phyloP scores from a whole-genome alignment of 495 filamentous ascomycete genomes.

The Rusavskia elegans region DNA sequence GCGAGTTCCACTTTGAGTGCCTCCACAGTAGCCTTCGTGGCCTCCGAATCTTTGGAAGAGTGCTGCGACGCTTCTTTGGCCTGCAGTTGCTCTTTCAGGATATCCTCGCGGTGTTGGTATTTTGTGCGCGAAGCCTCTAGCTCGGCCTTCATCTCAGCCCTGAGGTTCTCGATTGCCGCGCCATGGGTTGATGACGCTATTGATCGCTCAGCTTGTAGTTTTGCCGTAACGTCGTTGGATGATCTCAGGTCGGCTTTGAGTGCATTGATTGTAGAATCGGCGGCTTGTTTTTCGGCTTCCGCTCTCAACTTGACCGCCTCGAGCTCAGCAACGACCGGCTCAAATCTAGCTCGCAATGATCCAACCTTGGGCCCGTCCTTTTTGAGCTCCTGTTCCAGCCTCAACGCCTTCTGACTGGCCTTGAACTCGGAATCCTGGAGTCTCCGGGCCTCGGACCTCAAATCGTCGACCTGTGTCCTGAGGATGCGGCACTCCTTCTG shows the following conservation, averaged over 20 bases:
- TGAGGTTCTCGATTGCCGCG: constrained; percentile 3
- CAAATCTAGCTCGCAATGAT: constrained; percentile 1
- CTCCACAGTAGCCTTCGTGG: not conserved
- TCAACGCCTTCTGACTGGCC: not conserved
- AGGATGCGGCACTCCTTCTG: constrained; percentile 1
- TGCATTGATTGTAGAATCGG: constrained; percentile 16
- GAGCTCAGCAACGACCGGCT: not conserved
- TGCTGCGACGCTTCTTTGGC: constrained; percentile 6
- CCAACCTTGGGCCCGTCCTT: not conserved
- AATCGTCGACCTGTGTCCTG: not conserved
- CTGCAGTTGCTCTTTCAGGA: constrained; percentile 9
- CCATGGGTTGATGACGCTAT: constrained; percentile 15
- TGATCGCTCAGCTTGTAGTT: constrained; percentile 19
- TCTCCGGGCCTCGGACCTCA: not conserved
- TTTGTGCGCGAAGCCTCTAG: constrained; percentile 19
- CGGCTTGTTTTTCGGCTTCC: not conserved
- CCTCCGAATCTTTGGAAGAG: not conserved
- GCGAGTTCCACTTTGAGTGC: constrained; percentile 14
- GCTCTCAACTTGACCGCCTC: not conserved
- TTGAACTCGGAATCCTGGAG: not conserved
- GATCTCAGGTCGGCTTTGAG: constrained; percentile 23
- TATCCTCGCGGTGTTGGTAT: constrained; percentile 26
- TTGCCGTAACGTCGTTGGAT: constrained; percentile 19
- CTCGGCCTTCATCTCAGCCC: constrained; percentile 3
- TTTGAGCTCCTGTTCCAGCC: not conserved